Conservation (phyloP, 2,329 filamentous ascomycete species). For the Dactylellina leptospora region DNA sequence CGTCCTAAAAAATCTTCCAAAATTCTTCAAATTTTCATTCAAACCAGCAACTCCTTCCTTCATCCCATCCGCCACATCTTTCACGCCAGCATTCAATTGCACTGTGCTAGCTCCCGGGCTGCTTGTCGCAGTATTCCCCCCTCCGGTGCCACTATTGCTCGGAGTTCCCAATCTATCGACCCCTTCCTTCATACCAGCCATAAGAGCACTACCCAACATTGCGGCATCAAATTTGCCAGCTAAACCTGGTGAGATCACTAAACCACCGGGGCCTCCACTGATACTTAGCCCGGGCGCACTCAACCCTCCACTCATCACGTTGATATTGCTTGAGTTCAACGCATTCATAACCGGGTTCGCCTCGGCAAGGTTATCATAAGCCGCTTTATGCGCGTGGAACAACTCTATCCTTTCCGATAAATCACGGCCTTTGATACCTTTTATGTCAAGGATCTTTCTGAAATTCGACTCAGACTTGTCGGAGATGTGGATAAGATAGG, state of each 20-base stretch:
- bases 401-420: slow-evolving; percentile 84
- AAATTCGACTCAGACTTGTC: slow-evolving; percentile 95
- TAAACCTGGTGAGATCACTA: slow-evolving; percentile 33
- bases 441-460: slow-evolving; percentile 92
- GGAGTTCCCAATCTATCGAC: slow-evolving; percentile 49
- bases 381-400: slow-evolving; percentile 80
- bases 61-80: slow-evolving; percentile 33
- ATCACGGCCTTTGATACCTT: slow-evolving; percentile 86
- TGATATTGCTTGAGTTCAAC: slow-evolving; percentile 26
- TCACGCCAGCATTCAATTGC: slow-evolving; percentile 21
- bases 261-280: slow-evolving; percentile 1
- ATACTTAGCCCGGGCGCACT: slow-evolving; percentile 12
- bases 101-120: slow-evolving; percentile 39
- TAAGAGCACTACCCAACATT: slow-evolving; percentile 39
- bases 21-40: slow-evolving; percentile 53
- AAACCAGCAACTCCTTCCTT: slow-evolving; percentile 49
- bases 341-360: slow-evolving; percentile 54
- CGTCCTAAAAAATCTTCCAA: slow-evolving; percentile 50
- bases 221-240: slow-evolving; percentile 46
- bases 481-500: slow-evolving; percentile 95
- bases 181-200: slow-evolving; percentile 46
- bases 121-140: slow-evolving; percentile 23
- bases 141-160: slow-evolving; percentile 10
- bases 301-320: background rate
- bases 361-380: slow-evolving; percentile 60